Percentiles rank a stretch among this genome's conserved stretches.
These are phyloP conservation scores for Cardamine resedifolia DNA, from an alignment of 345 rosid genomes.

Conservation along the genomic window DNA sequence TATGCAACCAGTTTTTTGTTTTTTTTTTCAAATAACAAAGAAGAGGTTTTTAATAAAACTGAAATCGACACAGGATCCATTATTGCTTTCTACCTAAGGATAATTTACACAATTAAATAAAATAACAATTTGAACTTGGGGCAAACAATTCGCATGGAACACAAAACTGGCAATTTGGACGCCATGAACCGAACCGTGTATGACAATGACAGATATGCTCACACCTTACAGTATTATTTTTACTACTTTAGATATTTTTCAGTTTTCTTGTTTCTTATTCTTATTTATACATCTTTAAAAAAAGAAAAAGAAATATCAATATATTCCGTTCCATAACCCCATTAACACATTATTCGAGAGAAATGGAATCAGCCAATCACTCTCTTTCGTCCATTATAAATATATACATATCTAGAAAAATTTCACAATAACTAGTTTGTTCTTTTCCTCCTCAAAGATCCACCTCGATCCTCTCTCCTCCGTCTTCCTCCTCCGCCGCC, in stretches of 20 bases:
- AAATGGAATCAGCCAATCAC: constrained; percentile 38
- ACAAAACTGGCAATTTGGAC: constrained; percentile 35
- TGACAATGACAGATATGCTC: constrained; percentile 37
- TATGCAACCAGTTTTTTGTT: background rate
- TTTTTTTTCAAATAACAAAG: background rate
- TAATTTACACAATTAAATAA: background rate
- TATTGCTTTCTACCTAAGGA: constrained; percentile 6
- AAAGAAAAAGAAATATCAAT: background rate
- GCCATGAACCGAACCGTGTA: constrained; percentile 38
- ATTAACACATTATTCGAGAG: constrained; percentile 33
- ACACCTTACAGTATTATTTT: constrained; percentile 10
- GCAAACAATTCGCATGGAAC: constrained; percentile 28
- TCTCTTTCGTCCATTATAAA: background rate
- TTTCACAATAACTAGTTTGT: background rate
- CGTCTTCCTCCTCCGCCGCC: constrained; percentile 16
- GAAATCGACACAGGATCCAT: no score
- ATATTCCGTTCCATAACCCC: constrained; percentile 33
- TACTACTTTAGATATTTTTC: background rate
- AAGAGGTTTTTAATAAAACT: background rate
- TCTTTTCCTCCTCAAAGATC: constrained; percentile 27
- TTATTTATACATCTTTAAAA: background rate
- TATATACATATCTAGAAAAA: background rate
- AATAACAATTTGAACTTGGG: background rate
- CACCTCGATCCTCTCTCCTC: constrained; percentile 29
- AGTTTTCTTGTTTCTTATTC: background rate